phyloP scores from a whole-genome alignment of 1,284 basidiomycete species.

The Moniliella sp. region DNA sequence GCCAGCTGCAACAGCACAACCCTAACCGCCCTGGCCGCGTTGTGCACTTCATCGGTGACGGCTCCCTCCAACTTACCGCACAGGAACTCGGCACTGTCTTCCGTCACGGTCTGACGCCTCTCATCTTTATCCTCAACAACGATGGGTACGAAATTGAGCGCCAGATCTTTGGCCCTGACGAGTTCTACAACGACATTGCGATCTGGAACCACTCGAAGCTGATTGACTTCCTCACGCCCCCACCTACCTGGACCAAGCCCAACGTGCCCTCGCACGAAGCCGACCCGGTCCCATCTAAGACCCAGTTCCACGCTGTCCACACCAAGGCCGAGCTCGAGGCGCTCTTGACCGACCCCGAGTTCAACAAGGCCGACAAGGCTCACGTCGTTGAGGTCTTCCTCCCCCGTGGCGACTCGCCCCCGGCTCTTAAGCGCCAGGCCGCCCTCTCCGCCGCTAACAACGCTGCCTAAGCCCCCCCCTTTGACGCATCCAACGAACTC shows the following conservation, averaged over 20 bases:
- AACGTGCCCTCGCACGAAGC: too few relatives aligned
- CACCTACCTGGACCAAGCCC: too few relatives aligned
- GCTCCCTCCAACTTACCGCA: conserved; percentile 38
- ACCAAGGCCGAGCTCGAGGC: conserved; percentile 46
- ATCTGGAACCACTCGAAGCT: conserved; percentile 11
- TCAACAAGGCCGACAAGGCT: conserved; percentile 45
- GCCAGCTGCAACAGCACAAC: conserved; percentile 40
- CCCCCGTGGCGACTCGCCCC: conserved; percentile 50
- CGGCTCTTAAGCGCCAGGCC: too few relatives aligned
- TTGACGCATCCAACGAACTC: too few relatives aligned
- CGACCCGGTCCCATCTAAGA: conserved; percentile 38
- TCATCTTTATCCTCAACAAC: conserved; percentile 70
- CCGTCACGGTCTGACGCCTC: conserved; percentile 46
- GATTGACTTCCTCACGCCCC: conserved; percentile 22
- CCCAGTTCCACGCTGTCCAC: conserved; percentile 46
- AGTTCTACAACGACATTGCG: conserved; percentile 28
- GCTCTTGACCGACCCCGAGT: conserved; percentile 44
- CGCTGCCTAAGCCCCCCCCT: too few relatives aligned
- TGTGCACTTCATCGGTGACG: conserved; percentile 59
- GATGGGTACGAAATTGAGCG: conserved; percentile 58
- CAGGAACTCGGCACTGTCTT: conserved; percentile 54
- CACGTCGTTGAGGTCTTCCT: conserved; percentile 61
- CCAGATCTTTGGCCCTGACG: conserved; percentile 47
- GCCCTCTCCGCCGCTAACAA: too few relatives aligned
- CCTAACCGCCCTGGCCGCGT: too few relatives aligned